A percentile compares a stretch with the other conserved stretches of the same genome.
Evolutionary conservation across 2,329 filamentous ascomycete genomes (phyloP).

Genomic region (Cytospora mali): DNA sequence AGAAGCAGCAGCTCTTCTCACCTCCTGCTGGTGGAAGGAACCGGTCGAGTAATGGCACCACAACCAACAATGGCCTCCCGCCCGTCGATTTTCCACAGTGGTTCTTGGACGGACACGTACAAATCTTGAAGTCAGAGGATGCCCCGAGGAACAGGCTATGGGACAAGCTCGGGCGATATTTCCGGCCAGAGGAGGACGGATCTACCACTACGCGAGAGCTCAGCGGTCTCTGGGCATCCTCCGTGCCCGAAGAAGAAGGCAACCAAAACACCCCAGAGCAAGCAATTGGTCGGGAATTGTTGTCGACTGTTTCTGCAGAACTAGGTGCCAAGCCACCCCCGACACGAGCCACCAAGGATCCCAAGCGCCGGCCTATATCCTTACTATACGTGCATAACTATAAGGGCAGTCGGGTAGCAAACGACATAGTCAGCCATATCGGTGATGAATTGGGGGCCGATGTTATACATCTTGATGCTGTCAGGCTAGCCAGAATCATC

Average conservation of each 20-base stretch:
- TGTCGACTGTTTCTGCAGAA: constrained; percentile 38
- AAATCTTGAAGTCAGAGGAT: constrained; percentile 38
- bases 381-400: constrained; percentile 42
- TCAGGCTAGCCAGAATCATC: constrained; percentile 69
- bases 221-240: constrained; percentile 18
- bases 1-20: constrained; percentile 21
- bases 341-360: constrained; percentile 30
- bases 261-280: constrained; percentile 29
- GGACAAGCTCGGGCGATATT: constrained; percentile 21
- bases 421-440: constrained; percentile 35
- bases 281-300: constrained; percentile 37
- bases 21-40: constrained; percentile 10
- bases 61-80: constrained; percentile 41
- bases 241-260: constrained; percentile 20
- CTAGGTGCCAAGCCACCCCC: constrained; percentile 33
- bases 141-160: constrained; percentile 29
- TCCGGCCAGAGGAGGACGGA: not conserved
- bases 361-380: constrained; percentile 38
- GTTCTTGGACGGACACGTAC: constrained; percentile 58
- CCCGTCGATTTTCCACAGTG: constrained; percentile 57
- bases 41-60: constrained; percentile 6
- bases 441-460: constrained; percentile 58
- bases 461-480: constrained; percentile 67
- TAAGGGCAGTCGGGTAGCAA: constrained; percentile 36
- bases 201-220: constrained; percentile 19